Conservation (phyloP, 306 rosid species). For the Cyclanthera cordifolia region DNA sequence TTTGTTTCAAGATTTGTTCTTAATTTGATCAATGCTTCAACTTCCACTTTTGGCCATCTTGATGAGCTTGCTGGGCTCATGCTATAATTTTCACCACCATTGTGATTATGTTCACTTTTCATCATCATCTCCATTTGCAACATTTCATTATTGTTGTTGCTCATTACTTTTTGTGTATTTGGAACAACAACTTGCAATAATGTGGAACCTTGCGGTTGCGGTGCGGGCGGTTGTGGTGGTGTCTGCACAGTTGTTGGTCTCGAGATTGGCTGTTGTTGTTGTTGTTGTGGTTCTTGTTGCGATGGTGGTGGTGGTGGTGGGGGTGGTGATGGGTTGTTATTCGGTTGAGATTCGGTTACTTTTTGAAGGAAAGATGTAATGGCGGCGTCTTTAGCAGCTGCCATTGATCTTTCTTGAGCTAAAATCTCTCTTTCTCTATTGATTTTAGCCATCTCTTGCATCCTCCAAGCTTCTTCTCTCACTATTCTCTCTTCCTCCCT, state of each 20-base stretch:
- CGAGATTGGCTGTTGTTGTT: background rate
- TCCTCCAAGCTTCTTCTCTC: conserved; percentile 56
- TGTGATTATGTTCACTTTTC: conserved; percentile 16
- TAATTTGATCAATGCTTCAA: conserved; percentile 48
- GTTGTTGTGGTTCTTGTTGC: background rate
- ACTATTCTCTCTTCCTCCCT: conserved; percentile 45
- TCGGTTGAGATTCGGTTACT: conserved; percentile 23
- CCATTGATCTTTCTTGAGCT: conserved; percentile 54
- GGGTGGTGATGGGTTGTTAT: background rate
- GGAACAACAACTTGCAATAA: background rate
- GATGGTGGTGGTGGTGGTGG: background rate
- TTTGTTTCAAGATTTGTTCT: conserved; percentile 46
- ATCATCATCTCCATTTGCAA: conserved; percentile 3
- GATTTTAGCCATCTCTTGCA: conserved; percentile 52
- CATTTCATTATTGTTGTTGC: background rate
- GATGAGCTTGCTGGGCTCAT: conserved; percentile 21
- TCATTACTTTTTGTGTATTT: background rate
- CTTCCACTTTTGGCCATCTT: conserved; percentile 75
- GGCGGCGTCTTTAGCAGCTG: conserved; percentile 67
- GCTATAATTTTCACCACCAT: conserved; percentile 1
- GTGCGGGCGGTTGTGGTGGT: background rate
- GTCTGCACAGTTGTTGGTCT: no score
- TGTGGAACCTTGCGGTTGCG: background rate
- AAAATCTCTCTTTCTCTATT: conserved; percentile 49
- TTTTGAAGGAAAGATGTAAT: conserved; percentile 52